Conservation (phyloP, 139 green algal species). For the Micromonas pusilla region DNA sequence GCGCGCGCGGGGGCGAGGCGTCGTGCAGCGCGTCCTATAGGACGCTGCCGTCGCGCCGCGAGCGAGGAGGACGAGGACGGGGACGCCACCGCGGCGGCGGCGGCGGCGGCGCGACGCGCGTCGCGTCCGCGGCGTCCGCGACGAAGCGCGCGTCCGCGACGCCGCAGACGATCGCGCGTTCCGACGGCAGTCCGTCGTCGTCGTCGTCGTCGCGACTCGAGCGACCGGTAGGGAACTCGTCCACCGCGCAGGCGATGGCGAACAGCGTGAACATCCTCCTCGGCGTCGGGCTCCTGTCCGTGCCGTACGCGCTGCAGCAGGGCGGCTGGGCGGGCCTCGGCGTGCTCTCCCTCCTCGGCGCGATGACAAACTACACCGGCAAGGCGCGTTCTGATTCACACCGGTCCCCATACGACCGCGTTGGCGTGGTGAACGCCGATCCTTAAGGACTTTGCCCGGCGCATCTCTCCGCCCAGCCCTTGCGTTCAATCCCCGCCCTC, state of each 20-base stretch:
- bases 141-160: background rate
- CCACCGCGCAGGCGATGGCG: constrained; percentile 25
- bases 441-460: no score
- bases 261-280: constrained; percentile 58
- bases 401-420: no score
- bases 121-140: no score
- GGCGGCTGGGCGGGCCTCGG: constrained; percentile 52
- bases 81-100: no score
- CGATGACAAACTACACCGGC: constrained; percentile 60
- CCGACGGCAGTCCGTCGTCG: background rate
- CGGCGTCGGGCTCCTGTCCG: constrained; percentile 56
- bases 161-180: background rate
- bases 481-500: no score
- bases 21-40: no score
- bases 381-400: constrained; percentile 31
- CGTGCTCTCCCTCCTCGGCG: constrained; percentile 52
- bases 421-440: no score
- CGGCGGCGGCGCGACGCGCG: no score
- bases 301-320: constrained; percentile 44
- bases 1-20: no score
- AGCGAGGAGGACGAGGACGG: no score
- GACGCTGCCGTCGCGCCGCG: no score
- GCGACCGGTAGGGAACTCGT: background rate
- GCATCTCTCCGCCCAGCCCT: no score
- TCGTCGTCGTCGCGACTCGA: background rate